phyloP scores from a whole-genome alignment of 176 grass and related monocot species.

The Puccinellia tenuiflora region DNA sequence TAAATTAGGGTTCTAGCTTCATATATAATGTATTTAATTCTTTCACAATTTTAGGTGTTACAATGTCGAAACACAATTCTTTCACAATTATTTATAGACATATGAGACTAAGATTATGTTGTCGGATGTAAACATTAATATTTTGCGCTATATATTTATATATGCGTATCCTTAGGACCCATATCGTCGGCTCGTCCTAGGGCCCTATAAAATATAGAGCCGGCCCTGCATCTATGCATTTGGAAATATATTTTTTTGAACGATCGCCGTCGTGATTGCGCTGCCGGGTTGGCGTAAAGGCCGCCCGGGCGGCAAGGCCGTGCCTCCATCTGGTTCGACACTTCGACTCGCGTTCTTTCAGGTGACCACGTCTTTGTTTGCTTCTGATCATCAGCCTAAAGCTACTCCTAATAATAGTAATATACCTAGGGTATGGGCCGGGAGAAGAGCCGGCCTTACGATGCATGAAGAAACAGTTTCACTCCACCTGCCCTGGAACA shows the following conservation, averaged over 20 bases:
- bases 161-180: too few relatives aligned
- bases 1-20: too few relatives aligned
- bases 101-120: too few relatives aligned
- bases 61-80: too few relatives aligned
- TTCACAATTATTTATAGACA: too few relatives aligned
- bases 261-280: neutral
- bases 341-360: neutral
- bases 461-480: neutral
- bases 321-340: conserved; percentile 23
- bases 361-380: neutral
- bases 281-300: conserved; percentile 21
- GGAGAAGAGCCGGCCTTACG: neutral
- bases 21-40: too few relatives aligned
- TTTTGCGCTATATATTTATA: too few relatives aligned
- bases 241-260: neutral
- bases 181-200: too few relatives aligned
- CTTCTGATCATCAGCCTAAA: neutral
- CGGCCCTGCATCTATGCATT: too few relatives aligned
- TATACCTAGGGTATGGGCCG: neutral
- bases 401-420: neutral
- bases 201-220: too few relatives aligned
- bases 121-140: too few relatives aligned
- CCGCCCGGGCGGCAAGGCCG: neutral
- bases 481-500: neutral
- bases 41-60: too few relatives aligned